These are phyloP conservation scores for Sclerotinia borealis DNA, from an alignment of 2,329 filamentous ascomycete species.

Conservation along the genomic window DNA sequence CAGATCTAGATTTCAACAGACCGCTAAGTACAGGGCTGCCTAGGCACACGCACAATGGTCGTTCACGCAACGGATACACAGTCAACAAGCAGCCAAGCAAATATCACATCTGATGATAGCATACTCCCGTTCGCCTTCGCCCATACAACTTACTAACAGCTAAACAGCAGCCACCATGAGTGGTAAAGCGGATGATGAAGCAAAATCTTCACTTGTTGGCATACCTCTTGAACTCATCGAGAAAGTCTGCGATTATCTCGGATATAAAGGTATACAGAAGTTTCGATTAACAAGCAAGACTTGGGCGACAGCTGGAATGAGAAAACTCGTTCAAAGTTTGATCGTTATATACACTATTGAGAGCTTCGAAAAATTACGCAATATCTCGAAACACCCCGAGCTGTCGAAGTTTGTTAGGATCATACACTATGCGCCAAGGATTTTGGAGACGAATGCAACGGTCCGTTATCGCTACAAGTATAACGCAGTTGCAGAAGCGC, in stretches of 20 bases:
- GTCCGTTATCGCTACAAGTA: no score
- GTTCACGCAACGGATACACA: background rate
- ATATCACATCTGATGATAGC: background rate
- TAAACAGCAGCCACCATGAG: background rate
- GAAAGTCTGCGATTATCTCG: background rate
- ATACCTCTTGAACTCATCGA: background rate
- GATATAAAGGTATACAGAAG: rapidly evolving
- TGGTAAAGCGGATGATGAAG: background rate
- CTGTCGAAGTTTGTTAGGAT: background rate
- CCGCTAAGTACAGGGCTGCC: no score
- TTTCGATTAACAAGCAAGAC: background rate
- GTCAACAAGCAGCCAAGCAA: background rate
- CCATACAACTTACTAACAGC: background rate
- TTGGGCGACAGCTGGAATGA: background rate
- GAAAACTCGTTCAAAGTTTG: background rate
- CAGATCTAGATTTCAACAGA: no score
- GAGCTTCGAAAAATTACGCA: background rate
- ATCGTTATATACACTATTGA: background rate
- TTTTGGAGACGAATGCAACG: background rate
- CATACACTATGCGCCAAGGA: background rate
- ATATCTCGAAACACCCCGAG: background rate
- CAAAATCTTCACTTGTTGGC: background rate
- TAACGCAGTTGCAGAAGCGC: no score
- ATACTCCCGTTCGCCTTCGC: background rate
- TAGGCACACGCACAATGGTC: background rate